Base-by-base conservation (phyloP, 306 rosid genomes). In the Begonia peltatifolia region DNA sequence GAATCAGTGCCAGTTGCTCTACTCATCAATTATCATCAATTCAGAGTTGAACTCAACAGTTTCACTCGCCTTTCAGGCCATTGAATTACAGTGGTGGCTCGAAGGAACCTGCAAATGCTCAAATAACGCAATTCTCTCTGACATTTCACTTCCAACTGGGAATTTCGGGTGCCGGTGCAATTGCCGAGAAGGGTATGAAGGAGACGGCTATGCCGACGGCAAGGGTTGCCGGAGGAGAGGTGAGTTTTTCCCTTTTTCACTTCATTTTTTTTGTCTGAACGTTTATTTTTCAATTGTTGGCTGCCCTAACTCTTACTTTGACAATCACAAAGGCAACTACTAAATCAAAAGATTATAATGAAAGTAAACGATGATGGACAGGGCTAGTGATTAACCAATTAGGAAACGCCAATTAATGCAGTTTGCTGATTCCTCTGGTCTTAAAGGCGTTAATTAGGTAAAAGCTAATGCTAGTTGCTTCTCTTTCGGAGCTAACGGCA, bases 81-180 rank as follows among this genome's bases (percentile, higher is more conserved):
- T 90, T 15, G 84, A 90, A 56, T 66, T 90, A 62, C 79, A 54
- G 6, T 90, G 97, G 97, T 90, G 97, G 97, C 60, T 85, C 60
- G 10, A 9, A 3, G 78, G 82, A 2, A 0, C 2, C 9, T 58
- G 58, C 18, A 0, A 0, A 0, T 90, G 99, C 55, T 44, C 69
- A 44, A 0, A 0, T 0, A 57, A 67, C 56, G 84, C 94, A 35
- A 15, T 35, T 1, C 53, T 65, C n/a, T 12, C 18, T 5, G 0
- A 0, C 8, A 58, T 75, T 0, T 7, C 0, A 8, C 52, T 14
- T 11, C 6, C 22, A 11, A 2, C 16, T 7, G 15, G 14, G 6
- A 6, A 0, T 12, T 0, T 0, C 0, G 90, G 95, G 59, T 69
- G 64, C 55, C 85, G 84, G 17, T 90, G 97, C 68, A 60, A 35